These are phyloP conservation scores for Mortierella alpina DNA, from an alignment of 192 early-diverging fungal genomes.

Conservation along the genomic window DNA sequence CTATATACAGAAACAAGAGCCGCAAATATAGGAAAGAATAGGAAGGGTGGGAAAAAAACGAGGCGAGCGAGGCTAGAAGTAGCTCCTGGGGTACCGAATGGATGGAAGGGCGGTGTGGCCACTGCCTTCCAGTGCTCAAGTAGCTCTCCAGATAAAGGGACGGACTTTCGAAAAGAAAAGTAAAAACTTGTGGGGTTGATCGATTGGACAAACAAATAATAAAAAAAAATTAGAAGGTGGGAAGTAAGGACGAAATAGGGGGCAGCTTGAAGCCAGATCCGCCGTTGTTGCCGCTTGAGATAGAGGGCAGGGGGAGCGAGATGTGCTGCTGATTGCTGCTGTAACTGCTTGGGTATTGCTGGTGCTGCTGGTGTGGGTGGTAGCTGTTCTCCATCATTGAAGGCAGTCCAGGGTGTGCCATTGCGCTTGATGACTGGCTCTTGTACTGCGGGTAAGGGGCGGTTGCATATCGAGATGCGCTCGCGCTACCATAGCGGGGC, in stretches of 20 bases:
- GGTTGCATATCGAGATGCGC: slow-evolving; percentile 14
- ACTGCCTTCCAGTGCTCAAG: background rate
- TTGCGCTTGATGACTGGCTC: background rate
- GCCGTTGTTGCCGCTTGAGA: slow-evolving; percentile 18
- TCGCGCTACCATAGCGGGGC: slow-evolving; percentile 29
- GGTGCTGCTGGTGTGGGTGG: slow-evolving; percentile 31
- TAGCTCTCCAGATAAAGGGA: background rate
- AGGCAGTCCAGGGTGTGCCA: slow-evolving; percentile 21
- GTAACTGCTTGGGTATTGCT: slow-evolving; percentile 19
- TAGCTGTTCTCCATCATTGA: slow-evolving; percentile 55
- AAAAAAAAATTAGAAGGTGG: slow-evolving; percentile 9
- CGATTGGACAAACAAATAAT: background rate
- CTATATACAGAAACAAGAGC: slow-evolving; percentile 11
- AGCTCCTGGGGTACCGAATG: slow-evolving; percentile 4
- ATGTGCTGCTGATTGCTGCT: slow-evolving; percentile 14
- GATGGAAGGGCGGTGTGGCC: slow-evolving; percentile 1
- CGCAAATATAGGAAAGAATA: background rate
- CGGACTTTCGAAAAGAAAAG: slow-evolving; percentile 28
- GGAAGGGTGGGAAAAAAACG: slow-evolving; percentile 3
- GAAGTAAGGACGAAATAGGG: slow-evolving; percentile 44
- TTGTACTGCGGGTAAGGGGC: slow-evolving; percentile 43
- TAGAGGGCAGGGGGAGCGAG: slow-evolving; percentile 42
- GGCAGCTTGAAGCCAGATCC: slow-evolving; percentile 53
- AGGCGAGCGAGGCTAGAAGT: background rate
- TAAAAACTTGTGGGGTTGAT: slow-evolving; percentile 13